A percentile compares a stretch with the other conserved stretches of the same genome.
These are phyloP conservation scores for Davidsoniella virescens DNA, from an alignment of 2,329 filamentous ascomycete genomes.

Conservation along the genomic window DNA sequence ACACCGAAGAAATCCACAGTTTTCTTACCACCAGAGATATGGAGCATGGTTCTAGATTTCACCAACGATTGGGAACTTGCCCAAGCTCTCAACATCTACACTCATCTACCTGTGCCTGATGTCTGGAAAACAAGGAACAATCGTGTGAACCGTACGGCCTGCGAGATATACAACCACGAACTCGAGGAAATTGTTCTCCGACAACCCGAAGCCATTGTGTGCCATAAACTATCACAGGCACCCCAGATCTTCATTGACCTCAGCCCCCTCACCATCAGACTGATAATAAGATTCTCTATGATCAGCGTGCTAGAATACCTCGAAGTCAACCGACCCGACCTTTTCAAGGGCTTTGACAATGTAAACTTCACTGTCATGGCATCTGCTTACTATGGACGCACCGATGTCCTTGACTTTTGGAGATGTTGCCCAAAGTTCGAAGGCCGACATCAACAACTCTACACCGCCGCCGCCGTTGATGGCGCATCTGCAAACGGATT, in stretches of 20 bases:
- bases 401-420: constrained; percentile 84
- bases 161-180: constrained; percentile 49
- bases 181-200: constrained; percentile 76
- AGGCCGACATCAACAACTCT: constrained; percentile 51
- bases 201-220: constrained; percentile 52
- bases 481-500: constrained; percentile 76
- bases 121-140: constrained; percentile 48
- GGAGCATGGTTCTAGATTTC: constrained; percentile 73
- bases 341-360: constrained; percentile 74
- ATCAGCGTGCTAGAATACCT: constrained; percentile 59
- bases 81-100: constrained; percentile 63
- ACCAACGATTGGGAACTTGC: constrained; percentile 85
- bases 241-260: constrained; percentile 54
- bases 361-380: constrained; percentile 77
- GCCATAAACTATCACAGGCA: constrained; percentile 54
- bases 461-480: constrained; percentile 71
- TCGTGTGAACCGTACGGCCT: constrained; percentile 33
- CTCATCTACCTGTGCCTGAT: constrained; percentile 53
- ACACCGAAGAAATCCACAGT: constrained; percentile 20
- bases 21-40: constrained; percentile 66
- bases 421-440: constrained; percentile 65
- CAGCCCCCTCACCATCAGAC: constrained; percentile 66
- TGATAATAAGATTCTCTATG: constrained; percentile 83
- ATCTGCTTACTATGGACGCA: constrained; percentile 69
- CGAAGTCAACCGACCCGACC: constrained; percentile 44